These are phyloP conservation scores for Blastocystis sp. DNA, from an alignment of 352 stramenopile species.

Conservation along the genomic window DNA sequence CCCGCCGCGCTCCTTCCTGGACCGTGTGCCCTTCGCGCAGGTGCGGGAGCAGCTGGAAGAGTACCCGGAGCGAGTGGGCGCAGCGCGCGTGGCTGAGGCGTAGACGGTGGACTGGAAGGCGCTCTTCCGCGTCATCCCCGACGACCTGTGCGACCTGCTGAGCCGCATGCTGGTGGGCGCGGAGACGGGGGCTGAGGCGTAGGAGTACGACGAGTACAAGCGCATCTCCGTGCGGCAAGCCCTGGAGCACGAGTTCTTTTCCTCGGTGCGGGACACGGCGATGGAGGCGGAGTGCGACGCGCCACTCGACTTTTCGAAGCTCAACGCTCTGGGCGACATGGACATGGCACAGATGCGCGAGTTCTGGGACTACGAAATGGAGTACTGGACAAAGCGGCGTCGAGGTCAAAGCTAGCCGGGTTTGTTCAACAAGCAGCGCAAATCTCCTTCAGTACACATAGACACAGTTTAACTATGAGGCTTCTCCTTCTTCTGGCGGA, in stretches of 20 bases:
- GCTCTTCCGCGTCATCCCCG: constrained; percentile 26
- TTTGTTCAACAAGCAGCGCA: constrained; percentile 73
- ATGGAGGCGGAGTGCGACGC: constrained; percentile 47
- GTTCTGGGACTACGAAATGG: constrained; percentile 31
- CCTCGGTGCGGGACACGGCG: constrained; percentile 69
- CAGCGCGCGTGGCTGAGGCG: neutral
- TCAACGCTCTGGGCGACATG: constrained; percentile 25
- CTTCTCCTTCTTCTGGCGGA: constrained; percentile 99
- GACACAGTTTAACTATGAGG: constrained; percentile 84
- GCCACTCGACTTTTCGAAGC: constrained; percentile 27
- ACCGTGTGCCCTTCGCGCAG: constrained; percentile 60
- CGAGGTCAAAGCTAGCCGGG: neutral
- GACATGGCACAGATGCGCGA: constrained; percentile 3
- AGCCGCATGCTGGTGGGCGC: constrained; percentile 31
- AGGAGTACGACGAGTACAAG: constrained; percentile 86
- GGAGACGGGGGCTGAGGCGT: constrained; percentile 70
- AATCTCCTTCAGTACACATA: constrained; percentile 32
- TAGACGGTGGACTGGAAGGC: constrained; percentile 53
- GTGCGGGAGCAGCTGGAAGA: constrained; percentile 40
- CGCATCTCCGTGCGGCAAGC: constrained; percentile 90
- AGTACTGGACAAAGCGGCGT: neutral
- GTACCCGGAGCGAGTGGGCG: constrained; percentile 3
- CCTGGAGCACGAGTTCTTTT: constrained; percentile 92
- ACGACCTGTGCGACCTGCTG: constrained; percentile 69
- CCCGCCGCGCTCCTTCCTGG: constrained; percentile 81